These are phyloP conservation scores for Verbascum thapsus DNA, from an alignment of 257 asterid species.

Conservation along the genomic window DNA sequence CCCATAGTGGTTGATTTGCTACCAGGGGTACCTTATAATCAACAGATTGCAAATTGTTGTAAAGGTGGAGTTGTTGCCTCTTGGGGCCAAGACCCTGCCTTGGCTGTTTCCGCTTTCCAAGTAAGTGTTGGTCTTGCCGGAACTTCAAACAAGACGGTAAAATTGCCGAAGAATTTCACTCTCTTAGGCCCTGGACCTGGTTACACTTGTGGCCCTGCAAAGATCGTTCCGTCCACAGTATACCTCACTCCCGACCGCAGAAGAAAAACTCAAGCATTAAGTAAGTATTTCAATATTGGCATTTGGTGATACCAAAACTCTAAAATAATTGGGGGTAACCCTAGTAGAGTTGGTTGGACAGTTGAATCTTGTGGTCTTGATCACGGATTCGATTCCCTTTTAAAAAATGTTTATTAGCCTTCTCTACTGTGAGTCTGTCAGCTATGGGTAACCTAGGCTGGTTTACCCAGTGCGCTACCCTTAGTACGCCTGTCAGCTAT, in stretches of 20 bases:
- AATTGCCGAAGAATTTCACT: conserved; percentile 64
- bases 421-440: no score
- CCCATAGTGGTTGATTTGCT: conserved; percentile 69
- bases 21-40: conserved; percentile 82
- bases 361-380: no score
- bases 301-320: no score
- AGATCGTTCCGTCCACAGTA: conserved; percentile 66
- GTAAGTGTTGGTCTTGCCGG: conserved; percentile 75
- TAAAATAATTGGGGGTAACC: no score
- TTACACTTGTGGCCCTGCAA: conserved; percentile 81
- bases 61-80: conserved; percentile 80
- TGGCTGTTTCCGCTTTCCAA: conserved; percentile 67
- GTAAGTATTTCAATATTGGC: conserved; percentile 42
- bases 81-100: conserved; percentile 78
- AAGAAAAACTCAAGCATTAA: conserved; percentile 71
- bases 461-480: no score
- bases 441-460: no score
- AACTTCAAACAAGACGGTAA: conserved; percentile 74
- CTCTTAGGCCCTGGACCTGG: conserved; percentile 77
- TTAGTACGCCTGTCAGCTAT: no score
- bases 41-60: conserved; percentile 76
- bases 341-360: no score
- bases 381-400: no score
- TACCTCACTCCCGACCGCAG: conserved; percentile 58
- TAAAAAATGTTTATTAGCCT: no score